phyloP scores from a whole-genome alignment of 805 yeast species.

The Yarrowia yakushimensis region DNA sequence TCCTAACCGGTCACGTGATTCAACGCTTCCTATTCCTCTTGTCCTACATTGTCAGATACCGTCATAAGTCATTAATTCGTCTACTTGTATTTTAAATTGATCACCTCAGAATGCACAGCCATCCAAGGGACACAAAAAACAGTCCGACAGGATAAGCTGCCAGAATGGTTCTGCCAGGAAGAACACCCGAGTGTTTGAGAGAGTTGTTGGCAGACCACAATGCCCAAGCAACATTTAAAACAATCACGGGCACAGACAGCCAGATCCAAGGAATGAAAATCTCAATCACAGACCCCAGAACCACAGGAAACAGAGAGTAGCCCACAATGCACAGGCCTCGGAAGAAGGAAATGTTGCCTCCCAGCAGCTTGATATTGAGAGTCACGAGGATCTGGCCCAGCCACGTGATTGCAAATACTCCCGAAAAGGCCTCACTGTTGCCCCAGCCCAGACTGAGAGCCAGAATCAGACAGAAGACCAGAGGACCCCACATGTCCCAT shows the following conservation, averaged over 20 bases:
- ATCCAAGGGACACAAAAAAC: conserved; percentile 58
- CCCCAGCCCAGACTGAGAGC: conserved; percentile 53
- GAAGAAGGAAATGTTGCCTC: conserved; percentile 59
- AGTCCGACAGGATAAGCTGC: conserved; percentile 66
- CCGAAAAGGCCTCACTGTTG: conserved; percentile 44
- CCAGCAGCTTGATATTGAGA: conserved; percentile 59
- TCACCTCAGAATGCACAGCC: conserved; percentile 60
- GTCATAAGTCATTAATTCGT: no score
- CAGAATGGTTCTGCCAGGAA: conserved; percentile 56
- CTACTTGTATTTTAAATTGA: no score
- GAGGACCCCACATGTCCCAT: conserved; percentile 59
- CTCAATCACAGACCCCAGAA: conserved; percentile 47
- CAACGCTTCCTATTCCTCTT: no score
- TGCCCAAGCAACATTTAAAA: conserved; percentile 56
- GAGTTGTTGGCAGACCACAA: conserved; percentile 60
- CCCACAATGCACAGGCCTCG: conserved; percentile 69
- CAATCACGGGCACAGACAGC: conserved; percentile 42
- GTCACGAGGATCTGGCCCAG: conserved; percentile 58
- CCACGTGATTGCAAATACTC: conserved; percentile 64
- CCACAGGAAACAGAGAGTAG: conserved; percentile 64
- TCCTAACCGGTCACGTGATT: no score
- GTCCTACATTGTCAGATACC: no score
- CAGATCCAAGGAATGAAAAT: conserved; percentile 50
- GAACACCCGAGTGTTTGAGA: conserved; percentile 58
- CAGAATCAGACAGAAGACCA: conserved; percentile 55